Evolutionary conservation across 2,329 filamentous ascomycete species (phyloP), one percentile per base, ranked within the genome.

Genomic region (Penicillium sp.): DNA sequence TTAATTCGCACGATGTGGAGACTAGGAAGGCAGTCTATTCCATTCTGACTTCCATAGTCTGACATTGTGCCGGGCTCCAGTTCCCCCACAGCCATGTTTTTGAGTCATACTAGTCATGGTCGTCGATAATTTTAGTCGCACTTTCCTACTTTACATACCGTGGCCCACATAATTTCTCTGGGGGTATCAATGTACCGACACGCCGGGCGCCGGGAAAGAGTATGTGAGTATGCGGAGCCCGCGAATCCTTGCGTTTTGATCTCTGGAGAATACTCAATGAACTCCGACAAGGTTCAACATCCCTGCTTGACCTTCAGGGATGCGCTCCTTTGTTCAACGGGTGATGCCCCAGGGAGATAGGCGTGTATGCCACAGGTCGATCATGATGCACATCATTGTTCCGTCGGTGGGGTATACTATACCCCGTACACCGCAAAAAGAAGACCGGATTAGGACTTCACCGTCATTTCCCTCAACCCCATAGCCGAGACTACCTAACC

Each of bases 131-230:
- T 2, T 2, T 7, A 29, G 10, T 21, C 8, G 36, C 16, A 38
- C 34, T 38, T 38, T 38, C 4, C 16, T 6, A 12, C 36, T 6
- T 39, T 39, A 26, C 42, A 43, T 57, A 55, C 41, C 38, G 16
- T 31, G 47, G 44, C 44, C 48, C 52, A 54, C 52, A 23, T 51
- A n/a, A 29, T 12, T 13, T 15, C 15, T 15, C 23, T 21, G 15
- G 4, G 23, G 7, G 23, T 48, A 16, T 47, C 29, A 36, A 33
- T 49, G 56, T 61, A 62, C 64, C 61, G 60, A 61, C 57, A 62
- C 57, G 34, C 50, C 52, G 66, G 64, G 63, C 60, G 54, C 49
- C 43, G 59, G 65, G 64, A 59, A 55, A 58, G 51, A 53, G 49
- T 12, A 29, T 12, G 8, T 7, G 10, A 29, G 8, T 58, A 59